Base-by-base conservation (phyloP, 352 stramenopile genomes). In the Phytophthora gonapodyides region DNA sequence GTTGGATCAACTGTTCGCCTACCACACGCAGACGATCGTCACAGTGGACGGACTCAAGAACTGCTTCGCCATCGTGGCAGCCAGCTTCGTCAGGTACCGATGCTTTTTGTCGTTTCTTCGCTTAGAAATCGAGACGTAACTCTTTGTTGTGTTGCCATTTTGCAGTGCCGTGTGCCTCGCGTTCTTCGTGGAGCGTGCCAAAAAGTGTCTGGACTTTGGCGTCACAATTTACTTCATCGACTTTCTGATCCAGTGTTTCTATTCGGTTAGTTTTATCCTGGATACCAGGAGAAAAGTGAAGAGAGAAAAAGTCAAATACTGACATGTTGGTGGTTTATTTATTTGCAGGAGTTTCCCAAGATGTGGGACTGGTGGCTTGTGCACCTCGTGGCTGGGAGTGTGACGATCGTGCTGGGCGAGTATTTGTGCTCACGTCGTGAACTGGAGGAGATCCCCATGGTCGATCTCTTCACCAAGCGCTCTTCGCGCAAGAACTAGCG, bases 151-250 rank as follows among this genome's bases (percentile, higher is more conserved):
- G 2, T 69, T 27, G 44, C 53, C n/a, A 43, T 30, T 43, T 2
- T 62, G 36, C 46, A 87, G 85, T 60, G 85, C 88, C 13, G 74
- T 93, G 13, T 86, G 74, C 24, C 76, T 97, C 37, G 80, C 72
- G 36, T 35, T 94, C 17, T 92, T 97, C 42, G 85, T 97, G 30
- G 88, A 97, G 69, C 82, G 88, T 19, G 85, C 88, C 37, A 97
- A 97, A 50, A 97, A 97, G 63, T 97, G 88, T 47, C 76, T 97
- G 51, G 88, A 97, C 70, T 97, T 97, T 82, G 88, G 87, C 46
- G 80, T 95, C 35, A 96, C 88, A 52, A 83, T 93, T 38, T 94
- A 94, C 69, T 91, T 96, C 57, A 74, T 97, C 34, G 86, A 97
- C 58, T 74, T 97, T 34, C 57, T 96, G 19, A 61, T 78, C 13